Conservation (phyloP, 371 early-diverging fungal species). For the Mortierella sp. region DNA sequence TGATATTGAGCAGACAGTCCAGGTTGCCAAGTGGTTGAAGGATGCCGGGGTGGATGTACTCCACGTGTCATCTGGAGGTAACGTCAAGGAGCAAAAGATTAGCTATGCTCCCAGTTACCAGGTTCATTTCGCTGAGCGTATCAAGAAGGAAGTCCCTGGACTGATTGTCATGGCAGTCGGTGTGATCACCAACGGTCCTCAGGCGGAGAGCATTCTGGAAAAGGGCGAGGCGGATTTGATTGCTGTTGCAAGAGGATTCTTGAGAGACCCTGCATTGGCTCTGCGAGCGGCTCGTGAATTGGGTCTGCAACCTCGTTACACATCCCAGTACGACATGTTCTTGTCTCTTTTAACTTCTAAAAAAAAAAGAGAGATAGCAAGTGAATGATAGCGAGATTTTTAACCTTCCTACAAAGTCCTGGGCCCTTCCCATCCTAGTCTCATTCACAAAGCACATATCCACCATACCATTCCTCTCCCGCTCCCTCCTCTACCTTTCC, state of each 20-base stretch:
- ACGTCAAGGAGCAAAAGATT: constrained; percentile 58
- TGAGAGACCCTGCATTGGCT: constrained; percentile 57
- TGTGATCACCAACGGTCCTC: constrained; percentile 66
- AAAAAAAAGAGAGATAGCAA: too few relatives aligned
- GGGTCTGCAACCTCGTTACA: constrained; percentile 62
- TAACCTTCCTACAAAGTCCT: too few relatives aligned
- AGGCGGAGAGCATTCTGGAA: constrained; percentile 36
- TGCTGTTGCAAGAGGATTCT: constrained; percentile 29
- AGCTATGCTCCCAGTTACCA: constrained; percentile 70
- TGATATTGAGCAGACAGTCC: constrained; percentile 71
- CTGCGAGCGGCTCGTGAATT: constrained; percentile 64
- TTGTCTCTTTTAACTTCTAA: too few relatives aligned
- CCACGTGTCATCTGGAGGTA: constrained; percentile 79
- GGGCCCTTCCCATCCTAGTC: too few relatives aligned
- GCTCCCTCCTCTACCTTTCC: too few relatives aligned
- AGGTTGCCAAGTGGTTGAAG: constrained; percentile 62
- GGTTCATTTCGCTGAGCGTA: constrained; percentile 69
- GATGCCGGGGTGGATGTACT: constrained; percentile 78
- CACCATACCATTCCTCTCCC: too few relatives aligned
- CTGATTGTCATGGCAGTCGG: constrained; percentile 79
- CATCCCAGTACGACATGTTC: constrained; percentile 62
- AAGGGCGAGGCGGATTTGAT: constrained; percentile 27
- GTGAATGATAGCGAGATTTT: too few relatives aligned
- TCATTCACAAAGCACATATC: too few relatives aligned
- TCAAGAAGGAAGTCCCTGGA: constrained; percentile 65